Evolutionary conservation across 805 yeast genomes (phyloP).

Genomic region (Kazachstania psychrophila): DNA sequence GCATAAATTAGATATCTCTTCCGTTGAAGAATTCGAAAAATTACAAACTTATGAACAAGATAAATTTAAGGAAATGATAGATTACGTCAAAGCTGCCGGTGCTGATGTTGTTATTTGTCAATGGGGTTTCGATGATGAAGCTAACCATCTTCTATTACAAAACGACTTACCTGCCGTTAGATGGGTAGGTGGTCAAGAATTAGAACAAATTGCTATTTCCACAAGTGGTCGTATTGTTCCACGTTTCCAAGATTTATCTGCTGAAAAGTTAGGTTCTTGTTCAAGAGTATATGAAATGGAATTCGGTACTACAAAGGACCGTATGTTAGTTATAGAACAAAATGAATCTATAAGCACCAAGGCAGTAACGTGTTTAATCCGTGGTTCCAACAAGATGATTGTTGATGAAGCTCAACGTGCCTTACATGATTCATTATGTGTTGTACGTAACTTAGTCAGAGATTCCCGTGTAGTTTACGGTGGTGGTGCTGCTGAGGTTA

Average conservation of each 20-base stretch:
- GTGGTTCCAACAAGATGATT: conserved; percentile 97
- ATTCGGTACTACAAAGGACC: conserved; percentile 93
- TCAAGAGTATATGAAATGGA: conserved; percentile 79
- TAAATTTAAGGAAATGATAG: conserved; percentile 85
- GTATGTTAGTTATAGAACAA: conserved; percentile 90
- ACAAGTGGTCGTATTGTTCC: conserved; percentile 97
- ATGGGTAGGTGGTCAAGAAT: conserved; percentile 98
- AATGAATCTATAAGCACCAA: conserved; percentile 49
- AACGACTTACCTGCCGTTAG: conserved; percentile 91
- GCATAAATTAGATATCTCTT: conserved; percentile 86
- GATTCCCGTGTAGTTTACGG: conserved; percentile 97
- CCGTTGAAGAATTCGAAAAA: conserved; percentile 88
- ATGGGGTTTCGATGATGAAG: conserved; percentile 99
- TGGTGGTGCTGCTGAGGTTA: conserved; percentile 96
- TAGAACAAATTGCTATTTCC: conserved; percentile 93
- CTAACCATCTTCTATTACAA: conserved; percentile 82
- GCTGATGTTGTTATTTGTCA: conserved; percentile 96
- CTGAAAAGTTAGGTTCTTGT: conserved; percentile 79
- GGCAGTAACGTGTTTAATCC: conserved; percentile 84
- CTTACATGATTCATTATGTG: conserved; percentile 92
- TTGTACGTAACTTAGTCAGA: conserved; percentile 86
- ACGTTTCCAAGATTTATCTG: conserved; percentile 81
- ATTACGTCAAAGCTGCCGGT: conserved; percentile 75
- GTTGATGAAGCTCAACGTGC: conserved; percentile 96
- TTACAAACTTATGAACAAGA: conserved; percentile 88